Base-by-base conservation (phyloP, 108 stramenopile genomes). In the Craspedostauros australis region DNA sequence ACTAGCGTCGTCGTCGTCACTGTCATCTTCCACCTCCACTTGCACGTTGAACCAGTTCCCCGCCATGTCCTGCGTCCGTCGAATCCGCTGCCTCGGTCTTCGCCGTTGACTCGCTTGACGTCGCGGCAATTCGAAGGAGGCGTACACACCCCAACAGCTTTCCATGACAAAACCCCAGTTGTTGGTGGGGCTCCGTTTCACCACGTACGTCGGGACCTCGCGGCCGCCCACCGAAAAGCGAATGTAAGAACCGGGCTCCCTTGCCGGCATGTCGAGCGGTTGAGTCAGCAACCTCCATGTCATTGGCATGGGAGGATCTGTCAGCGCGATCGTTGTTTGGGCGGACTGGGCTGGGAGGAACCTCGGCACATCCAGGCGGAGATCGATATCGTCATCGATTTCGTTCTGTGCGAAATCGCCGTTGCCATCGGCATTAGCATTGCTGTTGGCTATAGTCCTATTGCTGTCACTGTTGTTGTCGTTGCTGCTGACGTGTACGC, bases 101-200 rank as follows among this genome's bases (percentile, higher is more conserved):
- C 44, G 46, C 2, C 43, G 57, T 1, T 20, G 23, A 19, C 1
- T 21, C 4, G 22, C 25, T 20, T 27, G 57, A 15, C 50, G 52
- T 16, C 47, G 29, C 5, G 80, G 76, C 20, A 83, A 43, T 11
- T 79, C 68, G 53, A 79, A 84, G 2, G 65, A 68, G 0, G 82
- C 73, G 46, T 73, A 84, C 0, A 88, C 42, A 11, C 87, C 82
- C 87, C 87, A 88, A 32, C 87, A 88, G 19, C 64, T 66, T 39
- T 88, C 87, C 62, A 88, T 73, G 25, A 80, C 65, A 52, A 88
- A 88, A 2, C 87, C 87, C 87, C 87, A 88, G 50, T 88, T 84
- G 7, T 75, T 72, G 28, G 72, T 84, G 9, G 78, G 82, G 5
- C 68, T 71, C 48, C 87, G 53, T 30, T 73, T 72, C 3, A 82